Percentiles rank a stretch among this genome's conserved stretches.
Conservation (phyloP, 495 filamentous ascomycete genomes). For the Lineolata rhizophorae region DNA sequence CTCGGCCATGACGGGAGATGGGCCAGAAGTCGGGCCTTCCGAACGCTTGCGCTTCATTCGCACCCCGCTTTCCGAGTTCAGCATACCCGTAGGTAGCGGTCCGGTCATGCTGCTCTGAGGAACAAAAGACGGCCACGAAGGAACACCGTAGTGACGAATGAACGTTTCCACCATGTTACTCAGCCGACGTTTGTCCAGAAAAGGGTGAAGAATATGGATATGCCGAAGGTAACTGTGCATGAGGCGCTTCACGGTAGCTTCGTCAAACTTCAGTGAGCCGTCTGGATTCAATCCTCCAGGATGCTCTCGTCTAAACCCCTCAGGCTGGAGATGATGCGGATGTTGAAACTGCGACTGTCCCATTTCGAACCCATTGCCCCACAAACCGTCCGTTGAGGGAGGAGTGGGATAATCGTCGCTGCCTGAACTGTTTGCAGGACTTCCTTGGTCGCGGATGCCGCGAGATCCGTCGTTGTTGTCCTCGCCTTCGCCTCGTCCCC, state of each 20-base stretch:
- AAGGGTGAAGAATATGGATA: slow-evolving; percentile 79
- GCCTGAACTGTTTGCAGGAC: slow-evolving; percentile 4
- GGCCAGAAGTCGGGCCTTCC: slow-evolving; percentile 8
- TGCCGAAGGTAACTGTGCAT: slow-evolving; percentile 51
- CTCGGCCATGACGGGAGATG: slow-evolving; percentile 3
- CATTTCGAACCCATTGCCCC: neutral
- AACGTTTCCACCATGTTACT: slow-evolving; percentile 30
- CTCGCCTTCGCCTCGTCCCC: too few species aligned
- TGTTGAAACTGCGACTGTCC: neutral
- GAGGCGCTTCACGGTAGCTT: slow-evolving; percentile 36
- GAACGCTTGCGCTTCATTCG: slow-evolving; percentile 34
- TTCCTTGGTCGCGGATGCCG: slow-evolving; percentile 4
- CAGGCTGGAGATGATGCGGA: neutral
- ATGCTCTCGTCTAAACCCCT: neutral
- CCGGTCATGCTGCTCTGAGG: too few species aligned
- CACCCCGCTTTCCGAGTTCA: slow-evolving; percentile 4
- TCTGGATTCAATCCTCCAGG: slow-evolving; percentile 32
- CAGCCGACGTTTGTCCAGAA: slow-evolving; percentile 37
- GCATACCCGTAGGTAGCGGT: too few species aligned
- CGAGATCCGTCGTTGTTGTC: neutral
- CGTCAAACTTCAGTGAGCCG: slow-evolving; percentile 41
- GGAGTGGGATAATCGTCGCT: slow-evolving; percentile 4
- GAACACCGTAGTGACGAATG: slow-evolving; percentile 7
- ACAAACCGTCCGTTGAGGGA: slow-evolving; percentile 4
- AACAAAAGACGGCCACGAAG: slow-evolving; percentile 5